These are phyloP conservation scores for Stephania cephalantha DNA, from an alignment of 164 flowering plant genomes.

Conservation along the genomic window DNA sequence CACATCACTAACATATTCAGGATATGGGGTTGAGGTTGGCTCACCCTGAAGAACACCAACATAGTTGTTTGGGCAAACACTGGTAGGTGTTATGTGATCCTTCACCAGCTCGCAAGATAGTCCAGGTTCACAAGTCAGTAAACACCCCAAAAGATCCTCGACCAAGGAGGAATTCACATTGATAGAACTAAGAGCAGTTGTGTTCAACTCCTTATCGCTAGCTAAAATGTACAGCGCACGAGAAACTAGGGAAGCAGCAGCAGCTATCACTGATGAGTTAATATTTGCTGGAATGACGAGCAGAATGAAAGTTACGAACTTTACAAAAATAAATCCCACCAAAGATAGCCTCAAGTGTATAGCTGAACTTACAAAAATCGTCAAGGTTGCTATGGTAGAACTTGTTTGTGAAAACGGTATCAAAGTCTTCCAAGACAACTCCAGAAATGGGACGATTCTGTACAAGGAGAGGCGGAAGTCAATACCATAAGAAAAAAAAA, in stretches of 20 bases:
- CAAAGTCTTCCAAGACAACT: conserved; percentile 79
- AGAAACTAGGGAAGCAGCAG: conserved; percentile 84
- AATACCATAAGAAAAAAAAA: not conserved
- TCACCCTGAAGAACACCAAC: conserved; percentile 74
- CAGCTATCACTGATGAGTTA: conserved; percentile 63
- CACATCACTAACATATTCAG: conserved; percentile 42
- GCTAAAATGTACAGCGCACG: conserved; percentile 81
- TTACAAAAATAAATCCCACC: not conserved
- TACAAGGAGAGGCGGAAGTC: not conserved
- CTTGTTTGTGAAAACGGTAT: conserved; percentile 58
- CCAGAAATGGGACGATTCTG: conserved; percentile 58
- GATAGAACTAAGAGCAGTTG: conserved; percentile 39
- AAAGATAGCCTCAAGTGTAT: conserved; percentile 2
- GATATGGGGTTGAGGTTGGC: conserved; percentile 53
- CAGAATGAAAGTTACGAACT: not conserved
- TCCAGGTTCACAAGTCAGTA: conserved; percentile 79
- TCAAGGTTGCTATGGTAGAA: conserved; percentile 90
- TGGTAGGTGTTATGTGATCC: conserved; percentile 50
- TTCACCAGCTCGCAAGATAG: conserved; percentile 72
- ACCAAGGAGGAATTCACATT: conserved; percentile 65
- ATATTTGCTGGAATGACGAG: conserved; percentile 57
- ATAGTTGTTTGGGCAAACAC: conserved; percentile 74
- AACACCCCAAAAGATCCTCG: conserved; percentile 72
- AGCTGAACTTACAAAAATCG: conserved; percentile 48
- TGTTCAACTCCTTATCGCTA: conserved; percentile 32